phyloP scores from a whole-genome alignment of 768 basidiomycete species.

The Galerina marginata region DNA sequence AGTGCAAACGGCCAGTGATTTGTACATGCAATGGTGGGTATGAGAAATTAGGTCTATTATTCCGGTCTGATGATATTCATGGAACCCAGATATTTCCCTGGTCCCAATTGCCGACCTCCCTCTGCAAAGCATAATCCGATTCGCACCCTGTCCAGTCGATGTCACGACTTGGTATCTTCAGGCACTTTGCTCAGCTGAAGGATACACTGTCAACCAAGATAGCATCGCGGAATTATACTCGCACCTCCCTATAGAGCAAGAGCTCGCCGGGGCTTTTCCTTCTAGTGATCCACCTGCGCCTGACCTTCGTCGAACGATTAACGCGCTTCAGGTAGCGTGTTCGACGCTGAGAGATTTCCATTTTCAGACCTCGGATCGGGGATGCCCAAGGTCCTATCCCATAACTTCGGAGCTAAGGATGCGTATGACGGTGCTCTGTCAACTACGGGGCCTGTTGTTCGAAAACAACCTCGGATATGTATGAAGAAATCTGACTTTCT shows the following conservation, averaged over 20 bases:
- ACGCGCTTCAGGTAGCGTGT: conserved; percentile 63
- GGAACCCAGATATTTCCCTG: conserved; percentile 62
- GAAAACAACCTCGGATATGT: neutral
- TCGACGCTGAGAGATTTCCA: conserved; percentile 16
- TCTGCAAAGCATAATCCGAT: conserved; percentile 72
- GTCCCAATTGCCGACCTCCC: conserved; percentile 80
- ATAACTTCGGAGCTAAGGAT: neutral
- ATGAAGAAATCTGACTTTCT: conserved; percentile 18
- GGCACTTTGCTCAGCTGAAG: conserved; percentile 62
- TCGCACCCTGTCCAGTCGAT: conserved; percentile 59
- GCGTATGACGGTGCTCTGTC: neutral
- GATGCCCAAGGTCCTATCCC: neutral
- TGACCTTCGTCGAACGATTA: conserved; percentile 74
- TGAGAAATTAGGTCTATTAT: neutral
- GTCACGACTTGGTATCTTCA: conserved; percentile 74
- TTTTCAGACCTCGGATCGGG: neutral
- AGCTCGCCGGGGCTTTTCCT: neutral
- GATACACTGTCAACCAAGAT: conserved; percentile 48
- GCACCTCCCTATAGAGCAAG: conserved; percentile 27
- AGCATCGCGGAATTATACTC: conserved; percentile 50
- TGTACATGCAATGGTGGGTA: conserved; percentile 92
- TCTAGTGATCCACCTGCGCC: conserved; percentile 15
- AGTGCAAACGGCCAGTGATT: conserved; percentile 87
- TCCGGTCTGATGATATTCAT: neutral
- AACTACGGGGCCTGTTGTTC: too few species aligned